These are phyloP conservation scores for Obelidium mucronatum DNA, from an alignment of 192 early-diverging fungal species.

Conservation along the genomic window DNA sequence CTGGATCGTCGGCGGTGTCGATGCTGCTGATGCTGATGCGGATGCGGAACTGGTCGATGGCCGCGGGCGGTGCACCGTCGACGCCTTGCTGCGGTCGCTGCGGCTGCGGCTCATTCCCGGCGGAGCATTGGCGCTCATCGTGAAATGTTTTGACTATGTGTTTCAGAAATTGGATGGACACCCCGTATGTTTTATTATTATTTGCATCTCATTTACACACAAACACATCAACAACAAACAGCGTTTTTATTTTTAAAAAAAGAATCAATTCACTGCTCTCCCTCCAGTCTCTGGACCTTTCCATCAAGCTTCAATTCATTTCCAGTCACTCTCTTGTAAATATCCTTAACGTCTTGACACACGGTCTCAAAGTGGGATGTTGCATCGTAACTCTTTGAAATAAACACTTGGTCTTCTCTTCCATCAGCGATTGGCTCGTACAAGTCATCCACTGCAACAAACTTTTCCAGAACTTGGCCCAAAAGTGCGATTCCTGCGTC, in stretches of 20 bases:
- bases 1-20: background rate
- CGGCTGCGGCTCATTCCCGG: constrained; percentile 10
- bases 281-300: constrained; percentile 63
- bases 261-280: constrained; percentile 44
- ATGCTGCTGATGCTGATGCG: background rate
- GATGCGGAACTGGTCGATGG: background rate
- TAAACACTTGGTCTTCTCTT: constrained; percentile 80
- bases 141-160: no score
- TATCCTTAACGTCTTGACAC: constrained; percentile 92
- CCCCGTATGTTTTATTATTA: no score
- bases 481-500: constrained; percentile 87
- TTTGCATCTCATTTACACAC: no score
- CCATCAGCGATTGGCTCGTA: constrained; percentile 91
- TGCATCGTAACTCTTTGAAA: constrained; percentile 97
- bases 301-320: constrained; percentile 66
- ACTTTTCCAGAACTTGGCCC: constrained; percentile 91
- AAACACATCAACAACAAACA: no score
- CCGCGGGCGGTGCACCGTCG: background rate
- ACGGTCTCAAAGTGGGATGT: constrained; percentile 99
- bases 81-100: background rate
- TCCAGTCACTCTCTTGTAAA: constrained; percentile 76
- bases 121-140: no score
- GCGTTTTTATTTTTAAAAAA: no score
- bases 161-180: no score
- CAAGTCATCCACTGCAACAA: constrained; percentile 84